phyloP scores from a whole-genome alignment of 257 asterid genomes.

The Capsicum rhomboideum region DNA sequence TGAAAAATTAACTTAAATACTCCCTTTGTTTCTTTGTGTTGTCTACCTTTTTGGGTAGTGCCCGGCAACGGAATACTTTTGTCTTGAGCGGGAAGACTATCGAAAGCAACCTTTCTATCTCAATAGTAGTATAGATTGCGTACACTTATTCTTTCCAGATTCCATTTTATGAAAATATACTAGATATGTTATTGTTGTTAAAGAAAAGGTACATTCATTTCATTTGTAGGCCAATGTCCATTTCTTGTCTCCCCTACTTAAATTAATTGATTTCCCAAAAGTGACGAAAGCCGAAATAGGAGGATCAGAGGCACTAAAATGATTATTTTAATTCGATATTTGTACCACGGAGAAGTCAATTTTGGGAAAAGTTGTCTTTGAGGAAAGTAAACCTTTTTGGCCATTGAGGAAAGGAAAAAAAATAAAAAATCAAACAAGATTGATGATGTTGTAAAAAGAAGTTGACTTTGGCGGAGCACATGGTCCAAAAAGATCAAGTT shows the following conservation, averaged over 20 bases:
- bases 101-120: too few species aligned
- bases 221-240: slow-evolving; percentile 31
- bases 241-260: slow-evolving; percentile 11
- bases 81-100: too few species aligned
- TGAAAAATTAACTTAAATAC: neutral
- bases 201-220: slow-evolving; percentile 7
- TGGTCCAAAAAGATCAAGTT: neutral
- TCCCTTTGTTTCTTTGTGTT: neutral
- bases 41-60: slow-evolving; percentile 28
- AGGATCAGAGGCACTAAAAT: slow-evolving; percentile 7
- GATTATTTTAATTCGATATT: slow-evolving; percentile 2
- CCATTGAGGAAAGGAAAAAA: neutral
- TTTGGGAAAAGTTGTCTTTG: neutral
- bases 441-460: neutral
- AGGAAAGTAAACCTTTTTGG: neutral
- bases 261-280: slow-evolving; percentile 4
- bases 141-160: slow-evolving; percentile 13
- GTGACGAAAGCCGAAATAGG: slow-evolving; percentile 21
- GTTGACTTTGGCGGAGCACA: neutral
- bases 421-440: neutral
- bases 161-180: too few species aligned
- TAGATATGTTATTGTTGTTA: too few species aligned
- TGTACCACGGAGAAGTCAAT: slow-evolving; percentile 26
- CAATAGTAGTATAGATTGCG: too few species aligned
- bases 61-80: too few species aligned